Evolutionary conservation across 2,329 filamentous ascomycete species (phyloP).

Genomic region (Leptographium lundbergii): DNA sequence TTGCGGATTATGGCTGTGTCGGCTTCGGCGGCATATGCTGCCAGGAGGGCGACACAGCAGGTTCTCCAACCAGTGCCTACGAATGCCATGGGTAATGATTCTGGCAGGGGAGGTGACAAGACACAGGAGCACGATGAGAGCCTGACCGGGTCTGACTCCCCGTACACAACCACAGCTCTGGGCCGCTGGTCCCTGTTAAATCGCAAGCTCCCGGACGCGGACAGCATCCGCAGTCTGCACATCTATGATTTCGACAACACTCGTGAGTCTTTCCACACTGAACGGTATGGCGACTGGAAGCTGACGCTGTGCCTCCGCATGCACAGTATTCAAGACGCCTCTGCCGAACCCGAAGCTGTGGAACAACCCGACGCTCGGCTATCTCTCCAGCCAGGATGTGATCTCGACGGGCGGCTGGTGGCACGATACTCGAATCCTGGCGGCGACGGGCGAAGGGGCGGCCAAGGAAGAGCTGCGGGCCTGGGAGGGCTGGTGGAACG

Average conservation of each 20-base stretch:
- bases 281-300: background rate
- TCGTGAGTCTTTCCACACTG: slow-evolving; percentile 35
- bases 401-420: slow-evolving; percentile 89
- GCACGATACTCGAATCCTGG: slow-evolving; percentile 81
- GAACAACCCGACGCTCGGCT: slow-evolving; percentile 65
- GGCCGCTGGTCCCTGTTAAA: slow-evolving; percentile 74
- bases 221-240: slow-evolving; percentile 67
- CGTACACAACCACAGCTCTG: slow-evolving; percentile 56
- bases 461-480: slow-evolving; percentile 70
- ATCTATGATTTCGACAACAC: slow-evolving; percentile 99
- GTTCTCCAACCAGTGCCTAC: background rate
- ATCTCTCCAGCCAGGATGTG: slow-evolving; percentile 60
- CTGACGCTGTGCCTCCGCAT: background rate
- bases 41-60: background rate
- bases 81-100: background rate
- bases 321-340: slow-evolving; percentile 77
- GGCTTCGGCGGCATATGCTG: slow-evolving; percentile 7
- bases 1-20: slow-evolving; percentile 6
- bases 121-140: background rate
- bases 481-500: slow-evolving; percentile 97
- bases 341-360: slow-evolving; percentile 82
- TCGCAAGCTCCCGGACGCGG: slow-evolving; percentile 45
- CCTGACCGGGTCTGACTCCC: background rate
- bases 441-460: slow-evolving; percentile 70
- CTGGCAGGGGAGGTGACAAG: background rate